Evolutionary conservation across 768 basidiomycete genomes (phyloP), one percentile per base, ranked within the genome.

Genomic region (Lepiota brunneoincarnata): DNA sequence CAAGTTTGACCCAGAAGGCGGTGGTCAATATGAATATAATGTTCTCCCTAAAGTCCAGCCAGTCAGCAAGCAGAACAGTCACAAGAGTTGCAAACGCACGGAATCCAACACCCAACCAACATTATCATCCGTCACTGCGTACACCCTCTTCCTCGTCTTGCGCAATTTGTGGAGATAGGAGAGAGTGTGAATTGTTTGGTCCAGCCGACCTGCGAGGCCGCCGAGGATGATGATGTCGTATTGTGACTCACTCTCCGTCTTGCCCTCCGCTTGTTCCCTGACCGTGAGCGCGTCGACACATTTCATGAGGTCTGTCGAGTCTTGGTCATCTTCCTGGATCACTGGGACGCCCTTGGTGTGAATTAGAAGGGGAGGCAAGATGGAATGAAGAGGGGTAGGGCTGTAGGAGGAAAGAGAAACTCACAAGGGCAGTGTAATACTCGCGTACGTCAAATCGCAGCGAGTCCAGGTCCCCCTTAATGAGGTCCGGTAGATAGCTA

Each of bases 221-320:
- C 97, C 95, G 1, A 96, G 78, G 28, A 99, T 69, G 43, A 98
- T 69, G 20, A 91, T 75, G 45, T 87, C 83, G 59, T 84, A 82
- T 75, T 84, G 72, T 64, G 9, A 40, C 14, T 14, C 15, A 20
- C 34, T 6, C 28, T 56, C 18, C 31, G 12, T 17, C 49, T 59
- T 63, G 6, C 66, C 67, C 42, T 76, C 73, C 1, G 59, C 58
- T 15, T 61, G 55, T 61, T 94, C 91, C 54, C 74, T 76, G 49
- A 81, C 79, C 44, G 80, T 67, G 2, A 98, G 64, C 4, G 84
- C 76, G 5, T 60, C 42, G 2, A 98, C 70, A 62, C 94, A 98
- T 70, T 99, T 99, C 88, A 91, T 93, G 54, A 99, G 78, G 67
- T 99, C 97, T 0, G 96, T 98, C n/a, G 92, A 81, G 64, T 92